Evolutionary conservation across 202 grass and related monocot species (phyloP).

Genomic region (Schoenoplectus tabernaemontani): DNA sequence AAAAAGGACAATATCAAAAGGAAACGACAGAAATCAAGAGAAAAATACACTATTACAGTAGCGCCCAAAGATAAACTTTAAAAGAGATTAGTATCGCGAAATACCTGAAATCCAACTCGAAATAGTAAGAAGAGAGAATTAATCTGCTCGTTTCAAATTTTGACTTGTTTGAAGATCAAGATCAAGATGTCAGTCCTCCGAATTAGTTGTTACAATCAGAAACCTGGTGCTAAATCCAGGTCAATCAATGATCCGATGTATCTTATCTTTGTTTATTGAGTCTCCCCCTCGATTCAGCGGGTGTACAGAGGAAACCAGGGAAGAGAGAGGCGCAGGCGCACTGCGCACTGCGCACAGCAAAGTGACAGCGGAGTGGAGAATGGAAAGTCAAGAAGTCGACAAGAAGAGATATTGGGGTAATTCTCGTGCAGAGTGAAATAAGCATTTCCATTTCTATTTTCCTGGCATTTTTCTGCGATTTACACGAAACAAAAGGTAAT

Average conservation of each 20-base stretch:
- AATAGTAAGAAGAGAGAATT: background rate
- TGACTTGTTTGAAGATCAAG: background rate
- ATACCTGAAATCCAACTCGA: slow-evolving; percentile 1
- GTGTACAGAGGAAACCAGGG: background rate
- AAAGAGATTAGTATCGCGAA: background rate
- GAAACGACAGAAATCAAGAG: background rate
- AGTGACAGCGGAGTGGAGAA: background rate
- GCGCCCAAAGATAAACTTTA: no score
- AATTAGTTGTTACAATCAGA: background rate
- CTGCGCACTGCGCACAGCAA: background rate
- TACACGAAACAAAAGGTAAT: no score
- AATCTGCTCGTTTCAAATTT: background rate
- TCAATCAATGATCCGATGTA: background rate
- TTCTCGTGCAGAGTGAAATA: no score
- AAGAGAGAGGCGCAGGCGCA: background rate
- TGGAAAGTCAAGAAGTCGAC: background rate
- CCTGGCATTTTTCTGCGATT: no score
- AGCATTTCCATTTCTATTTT: no score
- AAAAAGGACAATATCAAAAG: background rate
- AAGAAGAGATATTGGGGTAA: no score
- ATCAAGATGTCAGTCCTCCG: background rate
- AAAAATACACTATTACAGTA: background rate
- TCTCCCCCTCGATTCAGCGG: background rate
- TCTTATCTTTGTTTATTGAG: background rate
- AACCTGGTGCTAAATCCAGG: background rate